phyloP scores from a whole-genome alignment of 164 flowering plant species.

The Stephania cephalantha region DNA sequence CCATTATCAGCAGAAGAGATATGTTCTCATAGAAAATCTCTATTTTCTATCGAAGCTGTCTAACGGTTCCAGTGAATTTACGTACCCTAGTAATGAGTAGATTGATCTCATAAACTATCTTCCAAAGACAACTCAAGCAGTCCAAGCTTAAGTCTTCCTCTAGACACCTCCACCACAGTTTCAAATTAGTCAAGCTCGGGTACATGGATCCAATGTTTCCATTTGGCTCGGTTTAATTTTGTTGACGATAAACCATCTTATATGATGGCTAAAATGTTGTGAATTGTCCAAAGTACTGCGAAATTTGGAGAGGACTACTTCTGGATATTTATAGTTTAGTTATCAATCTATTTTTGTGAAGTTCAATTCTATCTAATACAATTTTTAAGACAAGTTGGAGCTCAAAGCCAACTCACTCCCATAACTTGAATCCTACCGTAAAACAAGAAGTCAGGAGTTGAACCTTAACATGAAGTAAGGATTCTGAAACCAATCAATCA shows the following conservation, averaged over 20 bases:
- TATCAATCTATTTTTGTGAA: not conserved
- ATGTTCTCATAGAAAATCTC: too few relatives aligned
- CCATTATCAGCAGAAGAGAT: too few relatives aligned
- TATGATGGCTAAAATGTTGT: not conserved
- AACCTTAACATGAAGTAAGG: not conserved
- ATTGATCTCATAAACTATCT: too few relatives aligned
- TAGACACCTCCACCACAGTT: too few relatives aligned
- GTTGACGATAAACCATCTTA: not conserved
- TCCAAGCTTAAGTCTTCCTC: too few relatives aligned
- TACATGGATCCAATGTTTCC: too few relatives aligned
- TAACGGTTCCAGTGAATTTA: too few relatives aligned
- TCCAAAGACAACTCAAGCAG: too few relatives aligned
- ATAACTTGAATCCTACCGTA: not conserved
- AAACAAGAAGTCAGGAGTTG: not conserved
- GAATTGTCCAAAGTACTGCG: not conserved
- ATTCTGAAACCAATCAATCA: not conserved
- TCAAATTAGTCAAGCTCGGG: too few relatives aligned
- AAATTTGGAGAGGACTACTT: not conserved
- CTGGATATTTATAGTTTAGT: not conserved
- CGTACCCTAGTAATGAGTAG: too few relatives aligned
- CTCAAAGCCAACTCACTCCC: not conserved
- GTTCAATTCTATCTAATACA: not conserved
- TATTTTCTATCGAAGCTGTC: too few relatives aligned
- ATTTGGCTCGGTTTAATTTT: too few relatives aligned
- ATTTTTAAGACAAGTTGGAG: not conserved